Percentiles rank a stretch among this genome's conserved stretches.
These are phyloP conservation scores for Alternaria postmessia DNA, from an alignment of 2,329 filamentous ascomycete genomes.

Conservation along the genomic window DNA sequence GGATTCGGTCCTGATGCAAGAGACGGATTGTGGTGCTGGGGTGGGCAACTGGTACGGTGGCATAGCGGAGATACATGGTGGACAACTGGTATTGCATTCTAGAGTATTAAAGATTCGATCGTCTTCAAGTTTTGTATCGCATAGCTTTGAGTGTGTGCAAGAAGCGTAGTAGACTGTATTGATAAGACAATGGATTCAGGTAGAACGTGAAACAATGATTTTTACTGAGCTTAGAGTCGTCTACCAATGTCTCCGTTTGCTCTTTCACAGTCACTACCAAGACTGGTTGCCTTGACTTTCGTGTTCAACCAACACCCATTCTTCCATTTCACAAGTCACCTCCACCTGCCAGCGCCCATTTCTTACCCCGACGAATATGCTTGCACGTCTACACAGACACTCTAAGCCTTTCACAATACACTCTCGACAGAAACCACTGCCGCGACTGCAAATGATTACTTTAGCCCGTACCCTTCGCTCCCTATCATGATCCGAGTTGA, in stretches of 20 bases:
- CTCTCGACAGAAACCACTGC: too few relatives aligned
- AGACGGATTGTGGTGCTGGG: slow-evolving; percentile 75
- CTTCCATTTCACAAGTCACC: neutral
- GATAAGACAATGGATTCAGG: neutral
- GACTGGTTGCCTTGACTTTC: neutral
- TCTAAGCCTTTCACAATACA: too few relatives aligned
- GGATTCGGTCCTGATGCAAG: slow-evolving; percentile 66
- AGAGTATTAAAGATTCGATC: neutral
- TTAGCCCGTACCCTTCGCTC: too few relatives aligned
- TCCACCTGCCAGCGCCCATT: neutral
- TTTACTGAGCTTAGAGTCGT: neutral
- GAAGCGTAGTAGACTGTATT: neutral
- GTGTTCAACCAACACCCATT: neutral
- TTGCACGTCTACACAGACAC: neutral
- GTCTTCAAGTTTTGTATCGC: neutral
- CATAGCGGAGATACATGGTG: slow-evolving; percentile 71
- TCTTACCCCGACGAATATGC: neutral
- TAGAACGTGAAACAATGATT: neutral
- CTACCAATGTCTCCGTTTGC: neutral
- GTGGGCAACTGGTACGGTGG: slow-evolving; percentile 63
- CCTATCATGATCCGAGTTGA: too few relatives aligned
- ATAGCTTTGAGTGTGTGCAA: neutral
- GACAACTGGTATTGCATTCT: slow-evolving; percentile 62
- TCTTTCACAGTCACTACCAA: neutral
- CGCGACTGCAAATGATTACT: too few relatives aligned